Base-by-base conservation (phyloP, 169 alveolate genomes). In the Cryptosporidium canis region DNA sequence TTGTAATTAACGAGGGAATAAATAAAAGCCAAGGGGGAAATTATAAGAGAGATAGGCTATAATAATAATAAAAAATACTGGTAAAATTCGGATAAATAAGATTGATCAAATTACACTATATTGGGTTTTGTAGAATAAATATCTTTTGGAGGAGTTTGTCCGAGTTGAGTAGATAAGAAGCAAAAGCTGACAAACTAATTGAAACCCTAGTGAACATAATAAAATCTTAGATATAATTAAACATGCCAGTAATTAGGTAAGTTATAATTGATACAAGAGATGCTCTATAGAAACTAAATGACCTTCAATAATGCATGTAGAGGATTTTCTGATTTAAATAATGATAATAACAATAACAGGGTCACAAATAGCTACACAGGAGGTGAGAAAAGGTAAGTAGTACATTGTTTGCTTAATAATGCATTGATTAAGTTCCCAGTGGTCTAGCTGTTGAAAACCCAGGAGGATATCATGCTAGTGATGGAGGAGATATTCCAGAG, bases 371-470 rank as follows among this genome's bases (percentile, higher is more conserved):
- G 92, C 27, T 94, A 94, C 53, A 93, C 96, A 7, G 97, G 97
- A 43, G 97, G 97, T 33, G 93, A 93, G 65, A 85, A 91, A 48
- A 90, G 93, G 87, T 77, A 16, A 21, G 87, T 77, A 39, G 1
- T 77, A 7, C 6, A 8, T 58, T 21, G 11, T 45, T 66, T 83
- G 0, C 48, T 9, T 31, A 16, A 2, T 16, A 27, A 35, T 0
- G 11, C 18, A n/a, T 70, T 29, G 29, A 51, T 31, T 68, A 3
- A 24, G 16, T 7, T 11, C 27, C 3, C 18, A 77, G 87, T 85
- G 97, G 97, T 4, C 58, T 94, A 33, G 95, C 97, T 21, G 94
- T 94, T 37, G 90, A 92, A 43, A 87, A 91, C 65, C 95, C 95
- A 21, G 94, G 90, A 56, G 96, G 93, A 37, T 77, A 83, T 12